Evolutionary conservation across 2,329 filamentous ascomycete genomes (phyloP).

Genomic region (Exophiala sideris): DNA sequence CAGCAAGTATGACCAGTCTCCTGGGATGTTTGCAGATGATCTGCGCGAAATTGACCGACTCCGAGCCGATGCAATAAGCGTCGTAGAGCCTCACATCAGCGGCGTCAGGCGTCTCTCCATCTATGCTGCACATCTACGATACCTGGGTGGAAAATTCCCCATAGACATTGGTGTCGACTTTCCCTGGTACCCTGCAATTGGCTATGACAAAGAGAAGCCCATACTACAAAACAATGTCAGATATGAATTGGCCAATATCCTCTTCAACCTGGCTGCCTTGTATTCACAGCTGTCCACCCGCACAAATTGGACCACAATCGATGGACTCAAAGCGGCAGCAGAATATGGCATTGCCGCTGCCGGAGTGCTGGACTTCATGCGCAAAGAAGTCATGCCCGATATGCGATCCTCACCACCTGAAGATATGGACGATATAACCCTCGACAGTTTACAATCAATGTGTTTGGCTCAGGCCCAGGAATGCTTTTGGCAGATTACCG

Average conservation of each 20-base stretch:
- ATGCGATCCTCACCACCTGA: slow-evolving; percentile 81
- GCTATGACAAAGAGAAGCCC: slow-evolving; percentile 66
- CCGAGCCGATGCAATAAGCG: slow-evolving; percentile 80
- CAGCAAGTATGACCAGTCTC: slow-evolving; percentile 96
- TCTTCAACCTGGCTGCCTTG: slow-evolving; percentile 89
- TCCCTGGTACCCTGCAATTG: slow-evolving; percentile 89
- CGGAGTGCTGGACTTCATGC: slow-evolving; percentile 76
- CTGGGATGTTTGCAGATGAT: slow-evolving; percentile 91
- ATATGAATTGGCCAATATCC: slow-evolving; percentile 85
- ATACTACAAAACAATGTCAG: slow-evolving; percentile 64
- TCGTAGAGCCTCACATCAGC: slow-evolving; percentile 80
- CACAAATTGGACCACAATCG: slow-evolving; percentile 70
- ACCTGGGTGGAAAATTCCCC: slow-evolving; percentile 92
- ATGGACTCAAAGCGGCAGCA: slow-evolving; percentile 82
- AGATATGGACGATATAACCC: slow-evolving; percentile 87
- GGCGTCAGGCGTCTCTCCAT: slow-evolving; percentile 83
- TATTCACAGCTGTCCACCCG: slow-evolving; percentile 89
- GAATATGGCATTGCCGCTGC: slow-evolving; percentile 87
- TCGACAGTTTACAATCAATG: slow-evolving; percentile 78
- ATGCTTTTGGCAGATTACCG: slow-evolving; percentile 97
- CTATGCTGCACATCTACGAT: slow-evolving; percentile 89
- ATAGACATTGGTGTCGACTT: slow-evolving; percentile 89
- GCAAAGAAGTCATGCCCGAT: slow-evolving; percentile 73
- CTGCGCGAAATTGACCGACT: slow-evolving; percentile 80
- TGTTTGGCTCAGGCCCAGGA: slow-evolving; percentile 92